Conservation (phyloP, 2,329 filamentous ascomycete genomes). For the Paraphaeosphaeria minitans region DNA sequence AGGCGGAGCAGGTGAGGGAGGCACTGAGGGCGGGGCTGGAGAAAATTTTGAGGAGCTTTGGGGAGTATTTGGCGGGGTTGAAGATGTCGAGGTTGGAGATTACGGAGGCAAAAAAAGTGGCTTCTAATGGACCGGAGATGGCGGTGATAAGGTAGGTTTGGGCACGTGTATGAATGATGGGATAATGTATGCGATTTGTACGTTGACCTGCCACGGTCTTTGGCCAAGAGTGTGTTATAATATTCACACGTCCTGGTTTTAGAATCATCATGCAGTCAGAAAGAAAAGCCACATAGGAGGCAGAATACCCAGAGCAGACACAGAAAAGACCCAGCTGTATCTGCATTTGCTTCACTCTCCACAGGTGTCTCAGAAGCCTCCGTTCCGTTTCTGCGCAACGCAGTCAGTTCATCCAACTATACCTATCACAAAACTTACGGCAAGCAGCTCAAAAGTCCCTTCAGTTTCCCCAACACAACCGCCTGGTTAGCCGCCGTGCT, state of each 20-base stretch:
- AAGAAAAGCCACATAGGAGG: neutral
- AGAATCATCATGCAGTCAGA: neutral
- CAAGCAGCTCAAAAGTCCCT: conserved; percentile 1
- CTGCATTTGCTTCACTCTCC: neutral
- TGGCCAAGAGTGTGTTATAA: no score
- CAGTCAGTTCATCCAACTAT: neutral
- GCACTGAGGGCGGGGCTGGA: conserved; percentile 69
- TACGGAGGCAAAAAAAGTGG: conserved; percentile 58
- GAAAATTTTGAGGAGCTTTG: conserved; percentile 72
- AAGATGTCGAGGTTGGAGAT: conserved; percentile 74
- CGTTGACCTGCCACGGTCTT: neutral
- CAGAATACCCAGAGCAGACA: neutral
- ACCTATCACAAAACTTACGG: neutral
- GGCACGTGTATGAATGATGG: neutral
- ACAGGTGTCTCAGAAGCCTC: neutral
- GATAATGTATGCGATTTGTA: neutral
- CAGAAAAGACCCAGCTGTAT: neutral
- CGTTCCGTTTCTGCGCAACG: neutral
- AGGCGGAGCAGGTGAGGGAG: conserved; percentile 72
- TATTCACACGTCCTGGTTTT: neutral
- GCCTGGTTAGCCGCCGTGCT: neutral
- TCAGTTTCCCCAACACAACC: conserved; percentile 2
- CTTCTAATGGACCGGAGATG: conserved; percentile 31
- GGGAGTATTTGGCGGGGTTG: conserved; percentile 72
- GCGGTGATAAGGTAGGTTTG: conserved; percentile 13